Conservation (phyloP, 192 early-diverging fungal species). For the Chytriomyces sp. region DNA sequence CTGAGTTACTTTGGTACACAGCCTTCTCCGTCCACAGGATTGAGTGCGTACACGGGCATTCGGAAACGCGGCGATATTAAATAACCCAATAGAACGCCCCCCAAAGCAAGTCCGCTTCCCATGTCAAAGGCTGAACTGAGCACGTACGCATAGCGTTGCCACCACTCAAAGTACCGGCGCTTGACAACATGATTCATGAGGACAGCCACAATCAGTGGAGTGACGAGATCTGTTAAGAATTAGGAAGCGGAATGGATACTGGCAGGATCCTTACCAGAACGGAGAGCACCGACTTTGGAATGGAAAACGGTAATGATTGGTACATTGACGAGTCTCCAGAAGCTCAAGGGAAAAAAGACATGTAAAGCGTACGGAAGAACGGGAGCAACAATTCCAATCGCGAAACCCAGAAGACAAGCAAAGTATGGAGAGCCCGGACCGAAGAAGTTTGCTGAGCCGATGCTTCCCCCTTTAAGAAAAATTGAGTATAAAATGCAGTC, state of each 20-base stretch:
- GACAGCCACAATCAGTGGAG: slow-evolving; percentile 49
- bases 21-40: slow-evolving; percentile 20
- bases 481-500: no score
- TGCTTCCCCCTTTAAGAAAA: slow-evolving; percentile 47
- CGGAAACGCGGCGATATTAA: not conserved
- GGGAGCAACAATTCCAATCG: slow-evolving; percentile 39
- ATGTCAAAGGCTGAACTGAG: slow-evolving; percentile 61
- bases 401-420: slow-evolving; percentile 22
- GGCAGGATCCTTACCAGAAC: no score
- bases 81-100: not conserved
- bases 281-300: not conserved
- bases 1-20: slow-evolving; percentile 2
- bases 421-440: slow-evolving; percentile 36
- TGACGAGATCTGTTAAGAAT: slow-evolving; percentile 43
- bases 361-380: slow-evolving; percentile 32
- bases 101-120: slow-evolving; percentile 31
- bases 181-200: slow-evolving; percentile 48
- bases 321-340: slow-evolving; percentile 34
- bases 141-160: slow-evolving; percentile 55
- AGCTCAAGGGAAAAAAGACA: slow-evolving; percentile 11
- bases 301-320: slow-evolving; percentile 25
- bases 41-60: slow-evolving; percentile 12
- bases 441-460: slow-evolving; percentile 65
- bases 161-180: slow-evolving; percentile 47
- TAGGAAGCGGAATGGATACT: no score